Evolutionary conservation across 1,139 yeast species (phyloP).

Genomic region (Pichia sp.): DNA sequence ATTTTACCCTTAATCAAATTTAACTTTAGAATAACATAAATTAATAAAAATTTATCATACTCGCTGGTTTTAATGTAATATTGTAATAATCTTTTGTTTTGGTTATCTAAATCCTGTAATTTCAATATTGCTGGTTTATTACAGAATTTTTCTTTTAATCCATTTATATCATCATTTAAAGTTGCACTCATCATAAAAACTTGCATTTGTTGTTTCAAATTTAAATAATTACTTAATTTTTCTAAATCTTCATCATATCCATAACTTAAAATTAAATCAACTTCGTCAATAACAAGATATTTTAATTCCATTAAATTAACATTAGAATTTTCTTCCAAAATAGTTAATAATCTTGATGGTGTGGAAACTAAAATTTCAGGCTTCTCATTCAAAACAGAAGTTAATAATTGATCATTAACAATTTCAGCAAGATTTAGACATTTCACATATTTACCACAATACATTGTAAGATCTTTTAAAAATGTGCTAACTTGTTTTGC

Average conservation of each 20-base stretch:
- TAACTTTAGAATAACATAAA: slow-evolving; percentile 88
- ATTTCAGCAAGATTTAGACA: slow-evolving; percentile 65
- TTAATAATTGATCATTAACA: slow-evolving; percentile 65
- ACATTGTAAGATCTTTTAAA: slow-evolving; percentile 59
- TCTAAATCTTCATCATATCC: slow-evolving; percentile 84
- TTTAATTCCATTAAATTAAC: slow-evolving; percentile 50
- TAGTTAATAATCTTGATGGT: slow-evolving; percentile 68
- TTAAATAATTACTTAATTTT: slow-evolving; percentile 53
- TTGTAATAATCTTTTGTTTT: slow-evolving; percentile 62
- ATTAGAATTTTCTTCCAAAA: slow-evolving; percentile 46
- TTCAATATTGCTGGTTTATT: slow-evolving; percentile 80
- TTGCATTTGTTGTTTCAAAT: slow-evolving; percentile 71
- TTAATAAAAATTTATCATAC: slow-evolving; percentile 82
- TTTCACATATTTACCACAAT: slow-evolving; percentile 62
- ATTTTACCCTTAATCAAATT: slow-evolving; percentile 88
- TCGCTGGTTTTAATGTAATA: slow-evolving; percentile 84
- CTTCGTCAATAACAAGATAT: slow-evolving; percentile 88
- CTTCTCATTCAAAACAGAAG: slow-evolving; percentile 59
- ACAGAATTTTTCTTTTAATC: slow-evolving; percentile 71
- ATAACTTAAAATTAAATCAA: slow-evolving; percentile 82
- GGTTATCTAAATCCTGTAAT: slow-evolving; percentile 57
- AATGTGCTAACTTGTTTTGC: slow-evolving; percentile 82
- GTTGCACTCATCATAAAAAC: slow-evolving; percentile 97
- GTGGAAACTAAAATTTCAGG: slow-evolving; percentile 87
- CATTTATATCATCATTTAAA: slow-evolving; percentile 76